Conservation (phyloP, 805 yeast genomes). For the Pichia heedii region DNA sequence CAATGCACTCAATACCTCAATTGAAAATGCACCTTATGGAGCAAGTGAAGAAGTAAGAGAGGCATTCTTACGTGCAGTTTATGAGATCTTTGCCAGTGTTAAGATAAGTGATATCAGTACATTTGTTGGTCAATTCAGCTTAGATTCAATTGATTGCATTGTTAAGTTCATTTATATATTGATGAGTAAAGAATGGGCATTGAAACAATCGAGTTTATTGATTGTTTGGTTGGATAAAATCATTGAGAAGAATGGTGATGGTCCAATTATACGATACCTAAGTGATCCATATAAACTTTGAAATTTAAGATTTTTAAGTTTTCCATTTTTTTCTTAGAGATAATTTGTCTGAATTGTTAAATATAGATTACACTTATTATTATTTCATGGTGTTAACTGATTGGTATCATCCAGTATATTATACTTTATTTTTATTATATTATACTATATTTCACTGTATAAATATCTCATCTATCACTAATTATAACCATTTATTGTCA, state of each 20-base stretch:
- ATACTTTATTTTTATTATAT: too few species aligned
- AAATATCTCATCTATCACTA: too few species aligned
- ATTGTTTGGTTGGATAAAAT: slow-evolving; percentile 91
- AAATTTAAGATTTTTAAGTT: background rate
- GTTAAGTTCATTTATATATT: slow-evolving; percentile 81
- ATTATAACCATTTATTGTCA: too few species aligned
- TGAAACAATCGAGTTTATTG: slow-evolving; percentile 77
- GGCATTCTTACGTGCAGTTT: slow-evolving; percentile 44
- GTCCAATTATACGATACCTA: slow-evolving; percentile 78
- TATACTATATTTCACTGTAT: too few species aligned
- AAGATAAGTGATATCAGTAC: slow-evolving; percentile 57
- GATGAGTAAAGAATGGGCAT: slow-evolving; percentile 69
- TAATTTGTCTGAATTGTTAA: too few species aligned
- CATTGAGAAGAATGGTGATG: slow-evolving; percentile 75
- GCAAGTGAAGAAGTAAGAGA: slow-evolving; percentile 51
- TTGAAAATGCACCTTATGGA: slow-evolving; percentile 77
- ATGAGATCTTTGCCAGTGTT: slow-evolving; percentile 63
- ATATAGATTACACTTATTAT: too few species aligned
- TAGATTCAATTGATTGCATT: slow-evolving; percentile 66
- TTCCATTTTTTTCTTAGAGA: too few species aligned
- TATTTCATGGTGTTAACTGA: too few species aligned
- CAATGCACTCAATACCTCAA: slow-evolving; percentile 55
- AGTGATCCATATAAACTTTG: slow-evolving; percentile 42
- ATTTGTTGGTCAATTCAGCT: slow-evolving; percentile 36
- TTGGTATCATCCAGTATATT: too few species aligned